Evolutionary conservation across 2,329 filamentous ascomycete species (phyloP), one percentile per base, ranked within the genome.

Genomic region (Alternaria sp.): DNA sequence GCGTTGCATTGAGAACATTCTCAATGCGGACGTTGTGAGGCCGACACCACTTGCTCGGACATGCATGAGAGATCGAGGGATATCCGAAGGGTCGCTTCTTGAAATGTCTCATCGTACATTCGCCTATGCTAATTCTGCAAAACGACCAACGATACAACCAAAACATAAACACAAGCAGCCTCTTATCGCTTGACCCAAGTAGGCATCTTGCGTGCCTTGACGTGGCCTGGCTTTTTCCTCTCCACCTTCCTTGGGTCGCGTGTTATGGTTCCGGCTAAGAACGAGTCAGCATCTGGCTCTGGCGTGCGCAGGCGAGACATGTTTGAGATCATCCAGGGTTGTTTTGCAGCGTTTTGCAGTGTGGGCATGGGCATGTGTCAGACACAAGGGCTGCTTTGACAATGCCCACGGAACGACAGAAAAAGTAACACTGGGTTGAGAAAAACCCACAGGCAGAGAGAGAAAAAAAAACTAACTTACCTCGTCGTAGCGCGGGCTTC

Each of bases 161-260:
- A 61, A 70, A 56, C 67, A 62, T 71, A 72, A 58, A 67, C 63
- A 79, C 67, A 51, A 45, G 34, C 50, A 46, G 53, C 17, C 54
- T 61, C 60, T 76, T 66, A 89, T 77, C 87, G 83, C 88, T 97
- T 98, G 85, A 98, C 93, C 95, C 96, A 99, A 72, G 95, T 86
- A 60, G 94, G 94, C 88, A 90, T 96, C 88, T 99, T 99, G 81
- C 95, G 91, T 58, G 95, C 94, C 86, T 99, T 99, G 81, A 96
- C 80, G 74, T 92, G 92, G 69, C 95, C 96, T 56, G 92, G 87
- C 86, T 99, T 98, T 89, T 99, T 99, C 78, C 95, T 94, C 82
- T 99, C 95, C 68, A 99, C 96, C 74, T 85, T 88, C 81, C 94
- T 92, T 57, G 89, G 86, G 82, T 99, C 94, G 74, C 94, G 90